Evolutionary conservation across 1,284 basidiomycete genomes (phyloP).

Genomic region (Apiotrichum laibachii): DNA sequence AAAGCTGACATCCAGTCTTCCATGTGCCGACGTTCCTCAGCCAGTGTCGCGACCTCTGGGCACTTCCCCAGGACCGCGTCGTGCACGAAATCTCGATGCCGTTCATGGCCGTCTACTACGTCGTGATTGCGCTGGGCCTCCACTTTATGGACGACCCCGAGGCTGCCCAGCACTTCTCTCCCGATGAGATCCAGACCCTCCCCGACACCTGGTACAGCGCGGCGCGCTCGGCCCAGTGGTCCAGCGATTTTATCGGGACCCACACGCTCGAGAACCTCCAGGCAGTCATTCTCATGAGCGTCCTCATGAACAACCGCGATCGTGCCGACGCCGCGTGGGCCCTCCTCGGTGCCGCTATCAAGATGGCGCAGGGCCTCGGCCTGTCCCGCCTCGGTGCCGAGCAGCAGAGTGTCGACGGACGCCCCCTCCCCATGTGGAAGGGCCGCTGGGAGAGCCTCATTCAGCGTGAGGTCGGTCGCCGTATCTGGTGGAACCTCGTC

Average conservation of each 20-base stretch:
- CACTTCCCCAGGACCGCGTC: constrained; percentile 41
- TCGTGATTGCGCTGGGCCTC: constrained; percentile 48
- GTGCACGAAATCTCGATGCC: constrained; percentile 48
- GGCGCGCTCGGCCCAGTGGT: constrained; percentile 42
- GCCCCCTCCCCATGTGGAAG: constrained; percentile 49
- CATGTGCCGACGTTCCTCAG: constrained; percentile 50
- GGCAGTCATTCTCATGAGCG: constrained; percentile 45
- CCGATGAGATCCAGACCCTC: constrained; percentile 40
- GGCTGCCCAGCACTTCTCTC: constrained; percentile 42
- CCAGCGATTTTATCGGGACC: constrained; percentile 49
- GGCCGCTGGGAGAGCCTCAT: constrained; percentile 52
- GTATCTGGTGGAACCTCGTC: constrained; percentile 53
- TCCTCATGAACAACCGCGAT: constrained; percentile 52
- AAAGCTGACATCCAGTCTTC: constrained; percentile 27
- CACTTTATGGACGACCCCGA: constrained; percentile 50
- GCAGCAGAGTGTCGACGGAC: constrained; percentile 41
- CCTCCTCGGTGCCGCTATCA: constrained; percentile 51
- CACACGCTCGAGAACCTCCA: constrained; percentile 50
- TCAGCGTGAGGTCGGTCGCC: constrained; percentile 50
- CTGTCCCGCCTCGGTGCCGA: constrained; percentile 52
- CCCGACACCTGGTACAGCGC: constrained; percentile 49
- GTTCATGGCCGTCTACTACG: constrained; percentile 48
- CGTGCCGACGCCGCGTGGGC: constrained; percentile 52
- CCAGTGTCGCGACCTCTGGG: constrained; percentile 51
- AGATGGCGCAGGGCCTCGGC: constrained; percentile 53